Base-by-base conservation (phyloP, 306 rosid species). In the Heteromeles arbutifolia region DNA sequence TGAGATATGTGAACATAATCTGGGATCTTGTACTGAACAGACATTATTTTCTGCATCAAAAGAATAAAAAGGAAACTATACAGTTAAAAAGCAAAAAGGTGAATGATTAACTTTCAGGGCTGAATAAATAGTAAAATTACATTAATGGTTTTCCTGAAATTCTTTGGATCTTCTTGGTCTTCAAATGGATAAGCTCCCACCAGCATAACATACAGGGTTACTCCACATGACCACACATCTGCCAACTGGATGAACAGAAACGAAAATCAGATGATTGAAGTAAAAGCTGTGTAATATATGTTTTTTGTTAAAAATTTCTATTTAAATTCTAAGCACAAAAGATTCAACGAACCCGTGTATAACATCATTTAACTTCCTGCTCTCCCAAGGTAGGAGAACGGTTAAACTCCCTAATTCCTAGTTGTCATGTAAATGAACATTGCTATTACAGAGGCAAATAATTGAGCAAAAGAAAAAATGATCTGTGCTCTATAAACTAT, bases 221-320 rank as follows among this genome's bases (percentile, higher is more conserved):
- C 97, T 73, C 97, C 97, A 82, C 97, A 89, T 19, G 97, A 91
- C 97, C 97, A 91, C 61, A 91, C 97, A 86, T 91, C 97, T 24
- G 97, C 97, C 82, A 89, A 70, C 97, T 91, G 83, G 76, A 84
- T 19, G 72, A n/a, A 64, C 59, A 83, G 29, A 43, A 76, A 79
- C 21, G 56, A 28, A 48, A 59, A 66, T 79, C 34, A 74, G 54
- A 39, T 29, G 43, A 45, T 9, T 12, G 25, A 45, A 45, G 28
- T 53, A 26, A 76, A 37, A 67, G 21, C 32, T 61, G 65, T 25
- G 11, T 59, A 24, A 25, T 24, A 48, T 25, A 59, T 10, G 7
- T 11, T 22, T 25, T 6, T 59, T 4, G 32, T 25, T 24, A 18
- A 22, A 24, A 59, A 4, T 11, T 64, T 31, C 22, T 41, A 14